Evolutionary conservation across 73 alveolate species (phyloP).

Genomic region (Paramecium bursaria): DNA sequence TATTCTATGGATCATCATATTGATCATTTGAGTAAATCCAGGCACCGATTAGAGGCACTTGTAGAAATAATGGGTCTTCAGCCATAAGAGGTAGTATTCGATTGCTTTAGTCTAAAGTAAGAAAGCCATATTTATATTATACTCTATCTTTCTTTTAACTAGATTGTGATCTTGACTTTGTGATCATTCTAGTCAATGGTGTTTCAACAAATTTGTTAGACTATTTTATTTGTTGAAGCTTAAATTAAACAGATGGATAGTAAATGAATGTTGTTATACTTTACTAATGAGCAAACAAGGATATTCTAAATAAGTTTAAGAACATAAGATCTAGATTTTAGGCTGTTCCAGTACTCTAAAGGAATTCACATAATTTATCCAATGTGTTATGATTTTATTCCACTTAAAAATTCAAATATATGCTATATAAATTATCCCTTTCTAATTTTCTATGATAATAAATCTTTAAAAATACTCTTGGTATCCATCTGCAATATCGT

Average conservation of each 20-base stretch:
- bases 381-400: too few species aligned
- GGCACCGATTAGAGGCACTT: slow-evolving; percentile 49
- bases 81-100: slow-evolving; percentile 37
- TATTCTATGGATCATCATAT: slow-evolving; percentile 45
- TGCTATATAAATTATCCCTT: slow-evolving; percentile 23
- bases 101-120: slow-evolving; percentile 29
- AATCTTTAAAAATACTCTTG: slow-evolving; percentile 2
- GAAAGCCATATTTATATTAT: slow-evolving; percentile 52
- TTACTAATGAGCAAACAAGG: background rate
- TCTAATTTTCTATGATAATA: slow-evolving; percentile 36
- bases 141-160: slow-evolving; percentile 47
- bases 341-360: slow-evolving; percentile 2
- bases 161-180: slow-evolving; percentile 23
- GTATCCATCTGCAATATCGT: slow-evolving; percentile 39
- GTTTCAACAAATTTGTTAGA: slow-evolving; percentile 58
- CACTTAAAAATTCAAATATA: background rate
- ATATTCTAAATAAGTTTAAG: slow-evolving; percentile 25
- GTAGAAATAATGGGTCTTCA: slow-evolving; percentile 34
- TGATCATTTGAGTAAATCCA: slow-evolving; percentile 58
- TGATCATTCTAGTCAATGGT: slow-evolving; percentile 34
- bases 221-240: slow-evolving; percentile 19
- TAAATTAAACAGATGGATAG: slow-evolving; percentile 34
- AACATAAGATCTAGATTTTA: background rate
- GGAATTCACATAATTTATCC: too few species aligned
- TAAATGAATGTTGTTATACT: slow-evolving; percentile 6